Evolutionary conservation across 441 rosid genomes (phyloP).

Genomic region (Omphalea diandra): DNA sequence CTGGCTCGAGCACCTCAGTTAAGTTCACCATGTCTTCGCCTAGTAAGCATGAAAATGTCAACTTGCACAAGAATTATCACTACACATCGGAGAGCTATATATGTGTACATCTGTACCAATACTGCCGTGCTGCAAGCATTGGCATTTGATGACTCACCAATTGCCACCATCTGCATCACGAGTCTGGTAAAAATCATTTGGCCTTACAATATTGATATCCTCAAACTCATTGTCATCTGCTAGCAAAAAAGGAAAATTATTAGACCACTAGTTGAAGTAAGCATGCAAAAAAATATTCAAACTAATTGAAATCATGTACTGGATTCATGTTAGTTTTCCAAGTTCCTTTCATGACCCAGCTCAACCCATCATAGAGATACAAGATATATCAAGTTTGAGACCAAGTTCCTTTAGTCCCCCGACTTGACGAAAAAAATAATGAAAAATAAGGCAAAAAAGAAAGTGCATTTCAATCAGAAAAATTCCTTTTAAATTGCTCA

Average conservation of each 20-base stretch:
- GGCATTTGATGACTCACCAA: conserved; percentile 36
- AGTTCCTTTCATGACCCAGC: not conserved
- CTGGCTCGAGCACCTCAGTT: too few relatives aligned
- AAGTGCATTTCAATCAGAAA: not conserved
- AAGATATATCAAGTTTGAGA: not conserved
- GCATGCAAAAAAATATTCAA: not conserved
- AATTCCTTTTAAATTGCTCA: not conserved
- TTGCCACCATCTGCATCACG: conserved; percentile 55
- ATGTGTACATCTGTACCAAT: not conserved
- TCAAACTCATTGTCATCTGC: conserved; percentile 82
- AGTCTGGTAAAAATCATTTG: conserved; percentile 57
- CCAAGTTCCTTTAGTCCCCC: not conserved
- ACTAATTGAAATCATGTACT: not conserved
- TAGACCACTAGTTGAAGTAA: conserved; percentile 3
- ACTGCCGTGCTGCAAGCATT: not conserved
- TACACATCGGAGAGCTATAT: not conserved
- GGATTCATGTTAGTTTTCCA: not conserved
- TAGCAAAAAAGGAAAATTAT: conserved; percentile 10
- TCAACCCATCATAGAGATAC: not conserved
- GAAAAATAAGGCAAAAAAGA: not conserved
- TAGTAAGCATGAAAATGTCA: not conserved
- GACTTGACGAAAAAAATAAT: not conserved
- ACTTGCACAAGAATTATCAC: not conserved
- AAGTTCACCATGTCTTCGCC: too few relatives aligned
- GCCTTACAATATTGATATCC: conserved; percentile 63